Evolutionary conservation across 768 basidiomycete genomes (phyloP).

Genomic region (Lactifluus echinatus): DNA sequence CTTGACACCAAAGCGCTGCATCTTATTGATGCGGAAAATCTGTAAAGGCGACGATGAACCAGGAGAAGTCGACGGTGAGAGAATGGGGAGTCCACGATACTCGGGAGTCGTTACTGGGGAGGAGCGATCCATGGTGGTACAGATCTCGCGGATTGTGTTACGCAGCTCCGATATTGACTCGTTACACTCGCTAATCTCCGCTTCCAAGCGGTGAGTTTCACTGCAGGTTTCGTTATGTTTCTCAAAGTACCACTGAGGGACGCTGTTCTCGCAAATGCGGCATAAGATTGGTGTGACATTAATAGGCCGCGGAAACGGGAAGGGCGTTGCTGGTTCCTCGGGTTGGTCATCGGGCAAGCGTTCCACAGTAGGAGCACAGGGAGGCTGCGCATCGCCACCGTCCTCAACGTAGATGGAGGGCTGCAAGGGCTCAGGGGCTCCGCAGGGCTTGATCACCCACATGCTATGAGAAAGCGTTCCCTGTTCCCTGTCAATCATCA

Average conservation of each 20-base stretch:
- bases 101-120: slow-evolving; percentile 62
- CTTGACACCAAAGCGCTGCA: slow-evolving; percentile 74
- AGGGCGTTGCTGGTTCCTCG: slow-evolving; percentile 45
- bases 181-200: slow-evolving; percentile 89
- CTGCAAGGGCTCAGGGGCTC: slow-evolving; percentile 59
- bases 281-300: slow-evolving; percentile 81
- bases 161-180: slow-evolving; percentile 84
- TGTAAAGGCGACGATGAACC: slow-evolving; percentile 68
- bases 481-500: slow-evolving; percentile 89
- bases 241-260: slow-evolving; percentile 99
- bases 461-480: slow-evolving; percentile 89
- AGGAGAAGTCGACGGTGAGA: slow-evolving; percentile 64
- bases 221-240: slow-evolving; percentile 99
- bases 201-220: slow-evolving; percentile 92
- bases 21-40: slow-evolving; percentile 59
- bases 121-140: slow-evolving; percentile 61
- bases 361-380: slow-evolving; percentile 25
- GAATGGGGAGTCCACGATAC: slow-evolving; percentile 83
- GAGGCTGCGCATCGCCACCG: slow-evolving; percentile 31
- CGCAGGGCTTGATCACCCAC: slow-evolving; percentile 91
- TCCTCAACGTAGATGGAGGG: slow-evolving; percentile 49
- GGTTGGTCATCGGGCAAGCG: neutral
- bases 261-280: slow-evolving; percentile 93
- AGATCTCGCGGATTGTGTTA: slow-evolving; percentile 76
- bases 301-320: slow-evolving; percentile 72